Evolutionary conservation across 305 asterid genomes (phyloP), one percentile per base, ranked within the genome.

Genomic region (Stenogyne calaminthoides): DNA sequence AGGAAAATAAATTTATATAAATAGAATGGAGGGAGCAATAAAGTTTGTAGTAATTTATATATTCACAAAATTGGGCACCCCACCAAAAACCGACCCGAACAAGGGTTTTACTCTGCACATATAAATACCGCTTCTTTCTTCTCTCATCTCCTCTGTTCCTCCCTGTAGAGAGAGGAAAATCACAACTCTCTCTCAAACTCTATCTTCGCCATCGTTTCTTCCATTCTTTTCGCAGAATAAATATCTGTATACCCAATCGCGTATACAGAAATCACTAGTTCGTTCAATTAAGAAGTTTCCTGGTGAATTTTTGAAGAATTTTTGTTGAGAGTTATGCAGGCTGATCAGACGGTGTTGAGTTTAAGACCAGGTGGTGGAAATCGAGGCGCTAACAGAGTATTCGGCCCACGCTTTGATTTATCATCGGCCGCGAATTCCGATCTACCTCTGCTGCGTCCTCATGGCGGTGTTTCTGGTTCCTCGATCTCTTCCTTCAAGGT

Each of bases 291-390:
- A 9, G 66, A 61, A 78, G 61, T 29, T 79, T 73, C 76, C 58
- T 64, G 56, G 55, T 77, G 73, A 80, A 80, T n/a, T 80, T 74
- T 63, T 70, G 75, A 57, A 74, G 84, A 58, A 71, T 74, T 66
- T n/a, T 72, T 19, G 78, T 78, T 64, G 78, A 59, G 76, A 87
- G 97, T 81, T 83, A 94, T 94, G 99, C 93, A 88, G 91, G 80
- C 98, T 84, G 95, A 90, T 90, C 93, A 86, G 86, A 84, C 95
- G 64, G 87, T 83, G n/a, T n/a, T n/a, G n/a, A n/a, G n/a, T n/a
- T n/a, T n/a, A 86, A 85, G 99, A 88, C 99, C 98, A 78, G 99
- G 98, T 72, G 99, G 97, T 57, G 97, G 97, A 76, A 70, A 62
- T 74, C 86, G 94, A 73, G 82, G 91, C 75, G 89, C 88, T 32